These are phyloP conservation scores for Arbutus unedo DNA, from an alignment of 148 eudicot genomes.

Conservation along the genomic window DNA sequence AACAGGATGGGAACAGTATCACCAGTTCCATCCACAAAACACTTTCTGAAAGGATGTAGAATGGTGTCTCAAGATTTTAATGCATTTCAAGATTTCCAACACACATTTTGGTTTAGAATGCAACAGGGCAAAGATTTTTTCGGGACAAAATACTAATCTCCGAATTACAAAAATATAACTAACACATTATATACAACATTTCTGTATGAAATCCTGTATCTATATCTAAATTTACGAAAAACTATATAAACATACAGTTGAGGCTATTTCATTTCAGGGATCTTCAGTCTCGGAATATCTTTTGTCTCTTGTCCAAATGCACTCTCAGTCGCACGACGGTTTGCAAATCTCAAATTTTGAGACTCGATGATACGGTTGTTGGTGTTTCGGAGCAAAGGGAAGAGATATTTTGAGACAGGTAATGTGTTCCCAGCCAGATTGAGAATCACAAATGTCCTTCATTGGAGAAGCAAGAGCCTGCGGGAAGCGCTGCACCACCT, in stretches of 20 bases:
- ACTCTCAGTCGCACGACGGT: background rate
- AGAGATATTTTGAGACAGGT: too few relatives aligned
- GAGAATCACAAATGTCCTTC: background rate
- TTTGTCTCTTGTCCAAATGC: background rate
- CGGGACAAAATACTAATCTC: too few relatives aligned
- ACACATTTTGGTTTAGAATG: too few relatives aligned
- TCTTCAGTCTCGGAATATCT: background rate
- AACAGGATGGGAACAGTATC: too few relatives aligned
- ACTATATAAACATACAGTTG: background rate
- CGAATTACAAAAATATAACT: background rate
- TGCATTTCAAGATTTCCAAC: too few relatives aligned
- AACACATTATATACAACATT: background rate
- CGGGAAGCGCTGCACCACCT: constrained; percentile 62
- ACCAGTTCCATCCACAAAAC: too few relatives aligned
- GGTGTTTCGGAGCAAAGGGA: too few relatives aligned
- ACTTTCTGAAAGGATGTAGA: too few relatives aligned
- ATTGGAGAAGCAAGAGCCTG: constrained; percentile 20
- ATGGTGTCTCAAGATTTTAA: too few relatives aligned
- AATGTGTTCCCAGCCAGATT: background rate
- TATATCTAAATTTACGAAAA: background rate
- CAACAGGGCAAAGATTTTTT: too few relatives aligned
- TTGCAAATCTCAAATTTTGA: background rate
- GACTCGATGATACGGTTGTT: background rate
- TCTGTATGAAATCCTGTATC: background rate
- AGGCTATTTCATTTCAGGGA: background rate